Base-by-base conservation (phyloP, 2,329 filamentous ascomycete genomes). In the Pestalotiopsis sp. region DNA sequence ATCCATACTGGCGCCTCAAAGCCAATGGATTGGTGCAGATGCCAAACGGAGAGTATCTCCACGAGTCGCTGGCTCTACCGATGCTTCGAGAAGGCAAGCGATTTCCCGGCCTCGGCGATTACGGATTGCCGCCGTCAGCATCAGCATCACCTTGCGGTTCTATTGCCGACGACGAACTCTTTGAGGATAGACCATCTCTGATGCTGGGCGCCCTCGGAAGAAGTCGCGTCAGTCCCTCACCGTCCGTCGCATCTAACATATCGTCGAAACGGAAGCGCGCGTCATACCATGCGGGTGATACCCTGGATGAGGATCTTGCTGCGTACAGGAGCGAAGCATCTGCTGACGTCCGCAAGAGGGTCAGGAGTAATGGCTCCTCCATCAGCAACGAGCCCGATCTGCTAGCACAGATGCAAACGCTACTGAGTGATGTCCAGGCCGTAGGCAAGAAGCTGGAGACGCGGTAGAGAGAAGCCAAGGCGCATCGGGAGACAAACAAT, bases 21-120 rank as follows among this genome's bases (percentile, higher is more conserved):
- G 77, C 76, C 12, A 74, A 71, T 41, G 77, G 77, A 5, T 81
- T 88, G 20, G 84, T 87, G 2, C 84, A 83, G 70, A 83, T 87
- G 81, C 81, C 84, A 4, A 83, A 88, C 70, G 82, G 86, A n/a
- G 82, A 84, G 62, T 86, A 85, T 69, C 72, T 87, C 2, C 86
- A 86, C 5, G 86, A 88, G 70, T 80, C 81, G 2, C 78, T 89
- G 55, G 85, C 84, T 13, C 73, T 81, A 45, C 82, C 86, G 31
- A 81, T 85, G 72, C 74, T 82, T 55, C 77, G 79, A 66, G 79
- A 81, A 60, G 81, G 81, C 31, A 82, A 80, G 69, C 79, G 79
- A 6, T 81, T 80, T 66, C 73, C 77, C 1, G 80, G 80, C 2
- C 69, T 81, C 2, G 80, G 82, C 23, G 74, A 77, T 67, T 82